These are phyloP conservation scores for Rhododendron kiyosumense DNA, from an alignment of 148 eudicot genomes.

Conservation along the genomic window DNA sequence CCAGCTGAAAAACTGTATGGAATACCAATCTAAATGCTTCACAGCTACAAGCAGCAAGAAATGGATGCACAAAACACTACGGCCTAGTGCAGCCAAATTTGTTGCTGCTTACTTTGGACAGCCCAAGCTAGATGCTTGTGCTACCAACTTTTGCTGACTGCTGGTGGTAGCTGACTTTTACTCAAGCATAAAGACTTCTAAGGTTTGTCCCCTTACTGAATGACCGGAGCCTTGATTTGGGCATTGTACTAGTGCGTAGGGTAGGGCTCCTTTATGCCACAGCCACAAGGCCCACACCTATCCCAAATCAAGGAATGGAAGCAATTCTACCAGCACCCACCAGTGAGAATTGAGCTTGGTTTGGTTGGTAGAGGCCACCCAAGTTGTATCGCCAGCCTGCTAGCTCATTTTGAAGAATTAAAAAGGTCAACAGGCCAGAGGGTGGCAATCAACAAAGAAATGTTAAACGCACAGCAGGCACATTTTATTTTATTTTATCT, in stretches of 20 bases:
- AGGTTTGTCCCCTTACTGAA: background rate
- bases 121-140: background rate
- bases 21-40: background rate
- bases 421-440: background rate
- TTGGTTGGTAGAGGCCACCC: background rate
- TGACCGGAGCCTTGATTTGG: background rate
- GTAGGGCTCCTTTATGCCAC: background rate
- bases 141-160: background rate
- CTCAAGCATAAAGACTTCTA: background rate
- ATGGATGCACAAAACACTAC: background rate
- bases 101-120: background rate
- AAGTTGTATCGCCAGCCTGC: background rate
- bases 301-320: background rate
- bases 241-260: background rate
- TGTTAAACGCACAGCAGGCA: background rate
- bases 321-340: background rate
- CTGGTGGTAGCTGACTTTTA: background rate
- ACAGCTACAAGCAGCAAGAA: background rate
- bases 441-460: background rate
- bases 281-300: background rate
- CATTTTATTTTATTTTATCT: background rate
- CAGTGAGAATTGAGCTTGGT: background rate
- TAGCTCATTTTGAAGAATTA: background rate
- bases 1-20: background rate
- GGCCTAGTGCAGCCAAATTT: background rate